These are phyloP conservation scores for Alloteropsis angusta DNA, from an alignment of 202 grass and related monocot genomes.

Conservation along the genomic window DNA sequence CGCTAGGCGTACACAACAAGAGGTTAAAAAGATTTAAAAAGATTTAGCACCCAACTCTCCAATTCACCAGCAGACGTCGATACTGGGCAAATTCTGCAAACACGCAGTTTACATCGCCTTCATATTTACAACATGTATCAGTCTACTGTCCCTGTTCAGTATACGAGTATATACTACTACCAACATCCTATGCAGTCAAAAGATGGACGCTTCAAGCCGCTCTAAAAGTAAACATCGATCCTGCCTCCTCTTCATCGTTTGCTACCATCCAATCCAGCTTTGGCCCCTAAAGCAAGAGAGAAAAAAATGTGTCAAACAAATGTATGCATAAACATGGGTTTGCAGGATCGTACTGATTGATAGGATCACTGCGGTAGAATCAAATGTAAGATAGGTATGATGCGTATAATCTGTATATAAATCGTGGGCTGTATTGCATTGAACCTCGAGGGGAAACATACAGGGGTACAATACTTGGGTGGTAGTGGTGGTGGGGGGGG, in stretches of 20 bases:
- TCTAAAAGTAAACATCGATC: conserved; percentile 17
- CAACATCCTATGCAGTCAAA: background rate
- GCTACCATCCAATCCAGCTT: conserved; percentile 79
- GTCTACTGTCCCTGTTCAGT: background rate
- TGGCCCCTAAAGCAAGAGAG: conserved; percentile 39
- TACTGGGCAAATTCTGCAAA: background rate
- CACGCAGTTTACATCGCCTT: background rate
- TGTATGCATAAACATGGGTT: background rate
- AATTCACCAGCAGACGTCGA: background rate
- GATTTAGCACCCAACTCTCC: background rate
- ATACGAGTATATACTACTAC: background rate
- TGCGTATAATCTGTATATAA: too few species aligned
- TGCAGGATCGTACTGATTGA: background rate
- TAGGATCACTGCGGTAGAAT: background rate
- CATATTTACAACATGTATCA: conserved; percentile 14
- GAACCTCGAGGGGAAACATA: too few species aligned
- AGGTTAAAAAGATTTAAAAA: too few species aligned
- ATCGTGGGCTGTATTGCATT: too few species aligned
- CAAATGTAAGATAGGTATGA: too few species aligned
- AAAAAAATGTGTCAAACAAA: background rate
- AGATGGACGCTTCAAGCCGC: conserved; percentile 5
- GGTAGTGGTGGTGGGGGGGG: too few species aligned
- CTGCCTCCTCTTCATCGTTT: conserved; percentile 24
- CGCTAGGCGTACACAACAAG: background rate
- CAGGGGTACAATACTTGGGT: too few species aligned